Conservation (phyloP, 176 grass and related monocot species). For the Saccharum officinarum region DNA sequence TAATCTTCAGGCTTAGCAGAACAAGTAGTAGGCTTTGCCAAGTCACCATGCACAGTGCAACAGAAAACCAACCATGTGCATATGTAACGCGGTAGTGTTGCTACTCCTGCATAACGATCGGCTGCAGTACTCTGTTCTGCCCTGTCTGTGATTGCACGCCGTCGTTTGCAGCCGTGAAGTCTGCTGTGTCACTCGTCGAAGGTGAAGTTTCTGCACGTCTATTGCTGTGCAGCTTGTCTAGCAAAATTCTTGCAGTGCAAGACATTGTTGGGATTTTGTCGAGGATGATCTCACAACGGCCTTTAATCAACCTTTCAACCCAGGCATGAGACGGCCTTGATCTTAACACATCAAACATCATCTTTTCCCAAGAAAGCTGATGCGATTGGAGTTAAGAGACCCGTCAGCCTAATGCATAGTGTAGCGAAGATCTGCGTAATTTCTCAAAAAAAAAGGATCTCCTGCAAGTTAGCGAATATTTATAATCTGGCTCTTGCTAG, state of each 20-base stretch:
- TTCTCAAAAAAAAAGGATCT: too few relatives aligned
- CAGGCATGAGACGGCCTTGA: too few relatives aligned
- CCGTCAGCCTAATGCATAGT: too few relatives aligned
- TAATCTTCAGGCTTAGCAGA: conserved; percentile 1
- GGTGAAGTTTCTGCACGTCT: not conserved
- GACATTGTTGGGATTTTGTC: not conserved
- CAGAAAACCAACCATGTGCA: not conserved
- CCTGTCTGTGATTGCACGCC: not conserved
- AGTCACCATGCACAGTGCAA: not conserved
- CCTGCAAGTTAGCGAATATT: too few relatives aligned
- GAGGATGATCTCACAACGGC: not conserved
- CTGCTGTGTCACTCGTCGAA: not conserved
- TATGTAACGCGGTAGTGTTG: not conserved
- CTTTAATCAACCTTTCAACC: not conserved
- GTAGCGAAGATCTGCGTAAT: too few relatives aligned
- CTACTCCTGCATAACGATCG: not conserved
- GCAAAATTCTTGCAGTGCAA: not conserved
- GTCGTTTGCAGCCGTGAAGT: not conserved
- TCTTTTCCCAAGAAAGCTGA: too few relatives aligned
- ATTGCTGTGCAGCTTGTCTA: not conserved
- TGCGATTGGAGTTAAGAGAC: too few relatives aligned
- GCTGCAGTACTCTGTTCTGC: not conserved
- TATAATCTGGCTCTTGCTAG: too few relatives aligned
- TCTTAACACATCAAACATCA: too few relatives aligned
- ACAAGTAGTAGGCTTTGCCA: not conserved